A percentile compares a stretch with the other conserved stretches of the same genome.
phyloP scores from a whole-genome alignment of 208 protist genomes.

The Trypanosoma cruzi region DNA sequence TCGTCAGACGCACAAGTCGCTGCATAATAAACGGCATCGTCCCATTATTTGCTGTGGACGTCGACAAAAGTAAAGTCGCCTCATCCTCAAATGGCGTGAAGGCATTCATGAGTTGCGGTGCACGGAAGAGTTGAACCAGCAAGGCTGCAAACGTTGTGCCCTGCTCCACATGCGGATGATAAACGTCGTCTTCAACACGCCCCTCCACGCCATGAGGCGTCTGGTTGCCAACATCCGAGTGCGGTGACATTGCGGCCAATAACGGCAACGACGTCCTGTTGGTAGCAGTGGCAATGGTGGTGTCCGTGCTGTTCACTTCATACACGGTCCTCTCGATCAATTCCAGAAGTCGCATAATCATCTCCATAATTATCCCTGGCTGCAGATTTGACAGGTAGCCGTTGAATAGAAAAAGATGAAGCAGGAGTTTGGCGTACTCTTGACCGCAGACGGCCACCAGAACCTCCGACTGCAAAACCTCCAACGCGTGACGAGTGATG shows the following conservation, averaged over 20 bases:
- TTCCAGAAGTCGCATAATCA: conserved; percentile 39
- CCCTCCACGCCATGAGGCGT: neutral
- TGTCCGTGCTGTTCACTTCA: conserved; percentile 11
- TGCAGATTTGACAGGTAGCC: conserved; percentile 60
- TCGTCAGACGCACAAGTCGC: conserved; percentile 28
- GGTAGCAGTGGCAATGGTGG: too few species aligned
- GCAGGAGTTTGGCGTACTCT: conserved; percentile 63
- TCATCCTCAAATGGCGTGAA: conserved; percentile 29
- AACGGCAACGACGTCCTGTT: neutral
- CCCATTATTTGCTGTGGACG: neutral
- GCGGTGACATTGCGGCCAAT: neutral
- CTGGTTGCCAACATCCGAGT: neutral
- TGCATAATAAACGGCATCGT: conserved; percentile 30
- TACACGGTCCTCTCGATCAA: conserved; percentile 47
- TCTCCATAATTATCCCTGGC: conserved; percentile 33
- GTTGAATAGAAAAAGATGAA: conserved; percentile 43
- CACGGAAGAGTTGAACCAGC: conserved; percentile 29
- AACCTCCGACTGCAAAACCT: conserved; percentile 68
- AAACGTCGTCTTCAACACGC: neutral
- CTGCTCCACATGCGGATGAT: conserved; percentile 20
- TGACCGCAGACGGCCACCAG: conserved; percentile 49
- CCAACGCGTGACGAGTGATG: conserved; percentile 57
- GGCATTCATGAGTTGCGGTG: conserved; percentile 25
- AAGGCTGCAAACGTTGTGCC: conserved; percentile 29
- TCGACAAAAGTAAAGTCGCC: neutral